Evolutionary conservation across 306 rosid genomes (phyloP).

Genomic region (Cucurbita maxima): DNA sequence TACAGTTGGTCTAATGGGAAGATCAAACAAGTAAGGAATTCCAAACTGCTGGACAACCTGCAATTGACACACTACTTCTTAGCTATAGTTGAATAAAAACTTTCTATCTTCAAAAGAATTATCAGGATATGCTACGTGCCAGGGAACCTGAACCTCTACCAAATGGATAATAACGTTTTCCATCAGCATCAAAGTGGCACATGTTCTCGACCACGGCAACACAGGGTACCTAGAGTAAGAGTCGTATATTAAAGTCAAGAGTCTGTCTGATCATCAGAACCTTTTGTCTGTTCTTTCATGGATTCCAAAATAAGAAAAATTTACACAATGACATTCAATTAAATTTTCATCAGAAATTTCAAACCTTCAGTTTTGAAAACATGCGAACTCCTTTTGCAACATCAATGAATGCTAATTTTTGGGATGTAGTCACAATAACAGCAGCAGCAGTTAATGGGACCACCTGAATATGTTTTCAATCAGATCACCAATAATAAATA

Average conservation of each 20-base stretch:
- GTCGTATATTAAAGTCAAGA: neutral
- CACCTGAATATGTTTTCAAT: constrained; percentile 35
- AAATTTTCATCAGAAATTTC: constrained; percentile 2
- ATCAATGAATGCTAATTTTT: constrained; percentile 90
- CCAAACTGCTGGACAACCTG: constrained; percentile 98
- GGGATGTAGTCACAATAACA: constrained; percentile 93
- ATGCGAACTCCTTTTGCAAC: constrained; percentile 99
- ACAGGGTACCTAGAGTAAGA: constrained; percentile 66
- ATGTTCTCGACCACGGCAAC: constrained; percentile 96
- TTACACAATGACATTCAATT: neutral
- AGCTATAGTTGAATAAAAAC: neutral
- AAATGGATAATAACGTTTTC: constrained; percentile 84
- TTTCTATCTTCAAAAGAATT: neutral
- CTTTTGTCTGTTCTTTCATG: neutral
- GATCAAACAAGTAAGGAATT: constrained; percentile 91
- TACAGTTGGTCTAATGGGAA: constrained; percentile 91
- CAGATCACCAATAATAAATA: constrained; percentile 11
- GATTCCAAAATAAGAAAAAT: neutral
- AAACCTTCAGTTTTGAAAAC: constrained; percentile 97
- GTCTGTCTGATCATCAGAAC: neutral
- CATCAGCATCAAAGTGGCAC: constrained; percentile 98
- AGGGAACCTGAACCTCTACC: constrained; percentile 94
- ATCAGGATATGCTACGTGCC: constrained; percentile 29
- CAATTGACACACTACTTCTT: neutral
- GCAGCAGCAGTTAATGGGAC: constrained; percentile 96